Base-by-base conservation (phyloP, 768 basidiomycete species). In the Lepiota venenata region DNA sequence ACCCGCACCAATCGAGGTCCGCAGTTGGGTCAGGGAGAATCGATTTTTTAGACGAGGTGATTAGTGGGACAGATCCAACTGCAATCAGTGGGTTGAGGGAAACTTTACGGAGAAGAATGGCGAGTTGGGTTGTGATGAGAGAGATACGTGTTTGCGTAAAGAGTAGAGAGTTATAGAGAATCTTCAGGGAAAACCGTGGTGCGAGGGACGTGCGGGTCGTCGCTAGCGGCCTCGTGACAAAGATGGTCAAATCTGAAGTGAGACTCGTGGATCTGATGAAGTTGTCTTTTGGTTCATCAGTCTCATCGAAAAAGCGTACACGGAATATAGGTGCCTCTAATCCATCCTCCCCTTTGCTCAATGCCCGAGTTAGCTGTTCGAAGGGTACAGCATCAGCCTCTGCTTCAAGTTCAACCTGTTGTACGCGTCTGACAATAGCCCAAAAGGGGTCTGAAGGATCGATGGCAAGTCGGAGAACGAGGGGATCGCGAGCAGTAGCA, bases 281-380 rank as follows among this genome's bases (percentile, higher is more conserved):
- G 55, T 79, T 79, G 53, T 85, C 87, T 45, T 77, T 85, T 39
- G 78, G 82, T 36, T 82, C 71, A 60, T 92, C 91, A 1, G 87
- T 94, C 67, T 90, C 91, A 64, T 98, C 94, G 67, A 97, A 93
- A 77, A 98, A 97, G n/a, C 94, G 85, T 39, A 97, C 93, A 47
- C 94, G 83, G 73, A 97, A 98, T 22, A 98, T 76, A 3, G 88
- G 88, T 18, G 76, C 79, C 37, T 82, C 80, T 11, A 76, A 61
- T 10, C 74, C 69, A 32, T 85, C 87, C 59, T 82, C 86, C 62
- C 77, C 80, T 62, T 81, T 82, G 51, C 77, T 79, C 47, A 97
- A 72, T 8, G 84, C 87, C 43, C 77, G 78, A 15, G 87, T 77
- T 53, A 98, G 79, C 1, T 74, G 69, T 58, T 94, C 89, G 65